A percentile compares a stretch with the other conserved stretches of the same genome.
Evolutionary conservation across 1,284 basidiomycete genomes (phyloP).

Genomic region (Ustilago trichophora): DNA sequence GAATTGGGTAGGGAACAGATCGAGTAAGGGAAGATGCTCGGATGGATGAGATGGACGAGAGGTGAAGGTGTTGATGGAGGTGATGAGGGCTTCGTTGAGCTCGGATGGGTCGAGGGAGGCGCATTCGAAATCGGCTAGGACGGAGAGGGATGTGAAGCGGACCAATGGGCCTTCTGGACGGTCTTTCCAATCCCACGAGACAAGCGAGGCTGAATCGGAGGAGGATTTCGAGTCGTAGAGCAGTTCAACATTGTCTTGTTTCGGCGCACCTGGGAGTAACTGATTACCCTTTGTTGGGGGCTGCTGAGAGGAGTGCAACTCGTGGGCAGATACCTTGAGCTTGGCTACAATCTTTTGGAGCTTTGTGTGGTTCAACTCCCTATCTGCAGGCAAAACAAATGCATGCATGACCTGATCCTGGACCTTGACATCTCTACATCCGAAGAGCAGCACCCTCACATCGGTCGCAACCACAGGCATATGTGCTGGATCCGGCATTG

Average conservation of each 20-base stretch:
- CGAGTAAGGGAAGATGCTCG: conserved; percentile 11
- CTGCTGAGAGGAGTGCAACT: not conserved
- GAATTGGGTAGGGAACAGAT: conserved; percentile 50
- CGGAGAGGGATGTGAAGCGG: conserved; percentile 34
- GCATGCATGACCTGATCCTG: conserved; percentile 45
- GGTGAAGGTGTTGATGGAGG: conserved; percentile 22
- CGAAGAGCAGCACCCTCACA: conserved; percentile 43
- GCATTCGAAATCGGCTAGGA: conserved; percentile 49
- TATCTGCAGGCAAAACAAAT: conserved; percentile 36
- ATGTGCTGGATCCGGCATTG: conserved; percentile 21
- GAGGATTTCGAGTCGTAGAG: conserved; percentile 27
- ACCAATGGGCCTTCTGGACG: conserved; percentile 55
- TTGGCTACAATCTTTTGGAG: conserved; percentile 29
- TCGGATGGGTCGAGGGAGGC: conserved; percentile 44
- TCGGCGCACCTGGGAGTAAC: too few species aligned
- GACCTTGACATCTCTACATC: conserved; percentile 15
- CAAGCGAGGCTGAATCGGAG: not conserved
- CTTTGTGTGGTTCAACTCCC: conserved; percentile 56
- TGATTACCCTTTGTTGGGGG: too few species aligned
- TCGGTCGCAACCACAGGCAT: conserved; percentile 31
- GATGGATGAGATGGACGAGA: conserved; percentile 8
- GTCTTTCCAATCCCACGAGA: conserved; percentile 57
- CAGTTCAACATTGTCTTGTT: conserved; percentile 10
- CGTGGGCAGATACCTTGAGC: not conserved
- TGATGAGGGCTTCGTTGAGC: conserved; percentile 39